Percentiles rank a stretch among this genome's conserved stretches.
Conservation (phyloP, 2,329 filamentous ascomycete genomes). For the Penicillium corylophilum region DNA sequence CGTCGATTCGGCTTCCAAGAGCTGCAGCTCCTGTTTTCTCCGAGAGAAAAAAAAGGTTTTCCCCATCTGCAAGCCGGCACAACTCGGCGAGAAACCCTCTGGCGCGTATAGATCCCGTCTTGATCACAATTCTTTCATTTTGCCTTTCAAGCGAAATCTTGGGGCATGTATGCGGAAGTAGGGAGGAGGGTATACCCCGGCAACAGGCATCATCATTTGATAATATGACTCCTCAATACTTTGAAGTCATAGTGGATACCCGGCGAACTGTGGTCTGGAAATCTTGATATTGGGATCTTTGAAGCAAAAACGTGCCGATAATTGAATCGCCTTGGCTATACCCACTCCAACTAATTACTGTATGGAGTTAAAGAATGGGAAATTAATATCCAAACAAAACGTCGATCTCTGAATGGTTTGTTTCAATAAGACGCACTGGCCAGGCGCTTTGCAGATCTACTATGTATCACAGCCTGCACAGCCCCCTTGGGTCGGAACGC, state of each 20-base stretch:
- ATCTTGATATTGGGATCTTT: neutral
- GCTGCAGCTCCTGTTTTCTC: neutral
- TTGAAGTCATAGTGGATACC: neutral
- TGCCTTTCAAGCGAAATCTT: neutral
- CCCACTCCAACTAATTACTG: no score
- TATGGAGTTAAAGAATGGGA: no score
- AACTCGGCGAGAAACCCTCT: neutral
- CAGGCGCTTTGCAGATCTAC: slow-evolving; percentile 8
- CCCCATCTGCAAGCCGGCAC: neutral
- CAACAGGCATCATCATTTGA: neutral
- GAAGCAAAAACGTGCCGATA: neutral
- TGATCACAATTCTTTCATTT: neutral
- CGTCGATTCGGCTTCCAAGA: neutral
- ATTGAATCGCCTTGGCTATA: neutral
- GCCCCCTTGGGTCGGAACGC: slow-evolving; percentile 6
- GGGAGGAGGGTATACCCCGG: neutral
- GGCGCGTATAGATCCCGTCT: neutral
- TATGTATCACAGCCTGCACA: slow-evolving; percentile 2
- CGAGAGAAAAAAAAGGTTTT: neutral
- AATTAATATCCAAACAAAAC: neutral
- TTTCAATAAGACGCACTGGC: slow-evolving; percentile 19
- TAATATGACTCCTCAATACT: neutral
- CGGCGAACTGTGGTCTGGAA: neutral
- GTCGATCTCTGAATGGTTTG: slow-evolving; percentile 1
- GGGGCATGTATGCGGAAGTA: neutral